These are phyloP conservation scores for Apophysomyces variabilis DNA, from an alignment of 371 early-diverging fungal genomes.

Conservation along the genomic window DNA sequence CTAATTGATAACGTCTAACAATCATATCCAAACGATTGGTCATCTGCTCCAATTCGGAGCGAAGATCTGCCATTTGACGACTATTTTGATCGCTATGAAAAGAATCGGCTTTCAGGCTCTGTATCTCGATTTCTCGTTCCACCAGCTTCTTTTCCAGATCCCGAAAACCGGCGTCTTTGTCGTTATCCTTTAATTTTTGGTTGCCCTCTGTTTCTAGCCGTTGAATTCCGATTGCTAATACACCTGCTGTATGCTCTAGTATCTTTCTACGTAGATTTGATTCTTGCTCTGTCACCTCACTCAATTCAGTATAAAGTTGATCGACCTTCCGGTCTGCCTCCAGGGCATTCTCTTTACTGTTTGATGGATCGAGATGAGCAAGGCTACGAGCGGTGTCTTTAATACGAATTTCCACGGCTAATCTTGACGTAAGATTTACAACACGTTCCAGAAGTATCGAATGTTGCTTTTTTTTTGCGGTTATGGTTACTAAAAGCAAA, in stretches of 20 bases:
- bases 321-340: slow-evolving; percentile 70
- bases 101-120: slow-evolving; percentile 9
- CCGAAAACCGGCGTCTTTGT: background rate
- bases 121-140: slow-evolving; percentile 17
- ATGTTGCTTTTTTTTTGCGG: slow-evolving; percentile 22
- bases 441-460: slow-evolving; percentile 25
- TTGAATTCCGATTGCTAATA: slow-evolving; percentile 56
- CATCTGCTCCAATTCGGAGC: slow-evolving; percentile 25
- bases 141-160: slow-evolving; percentile 5
- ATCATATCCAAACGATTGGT: slow-evolving; percentile 20
- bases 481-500: background rate
- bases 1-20: slow-evolving; percentile 9
- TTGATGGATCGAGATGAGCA: slow-evolving; percentile 34
- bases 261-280: slow-evolving; percentile 69
- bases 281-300: slow-evolving; percentile 61
- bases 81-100: slow-evolving; percentile 11
- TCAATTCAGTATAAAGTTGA: slow-evolving; percentile 68
- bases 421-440: slow-evolving; percentile 14
- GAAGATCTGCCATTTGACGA: slow-evolving; percentile 15
- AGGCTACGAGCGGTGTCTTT: slow-evolving; percentile 47
- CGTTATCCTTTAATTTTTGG: background rate
- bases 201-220: slow-evolving; percentile 38
- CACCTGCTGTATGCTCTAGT: slow-evolving; percentile 73
- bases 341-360: slow-evolving; percentile 21
- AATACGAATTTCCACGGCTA: slow-evolving; percentile 35